Conservation (phyloP, 2,329 filamentous ascomycete genomes). For the Hypoxylon sp. region DNA sequence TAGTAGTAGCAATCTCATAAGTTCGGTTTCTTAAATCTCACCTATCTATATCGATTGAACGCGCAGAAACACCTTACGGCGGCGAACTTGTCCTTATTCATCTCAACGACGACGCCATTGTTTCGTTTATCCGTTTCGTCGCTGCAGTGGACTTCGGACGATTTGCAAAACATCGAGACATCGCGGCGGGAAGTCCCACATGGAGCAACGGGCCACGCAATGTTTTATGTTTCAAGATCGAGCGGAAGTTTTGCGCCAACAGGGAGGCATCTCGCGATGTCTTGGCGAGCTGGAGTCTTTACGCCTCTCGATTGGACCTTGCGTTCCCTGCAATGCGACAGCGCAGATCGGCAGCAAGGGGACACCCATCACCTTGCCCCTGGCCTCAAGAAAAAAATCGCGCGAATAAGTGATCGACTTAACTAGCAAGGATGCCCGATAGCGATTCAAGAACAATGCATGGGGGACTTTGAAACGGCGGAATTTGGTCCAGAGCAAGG, state of each 20-base stretch:
- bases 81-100: no score
- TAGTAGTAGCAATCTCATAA: no score
- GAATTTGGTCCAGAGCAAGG: no score
- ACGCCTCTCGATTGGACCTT: slow-evolving; percentile 12
- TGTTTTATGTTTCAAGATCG: slow-evolving; percentile 21
- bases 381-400: slow-evolving; percentile 4
- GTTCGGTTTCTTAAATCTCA: no score
- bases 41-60: no score
- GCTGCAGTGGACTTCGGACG: no score
- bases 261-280: slow-evolving; percentile 23
- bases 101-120: no score
- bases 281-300: slow-evolving; percentile 25
- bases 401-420: slow-evolving; percentile 19
- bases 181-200: no score
- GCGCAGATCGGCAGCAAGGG: slow-evolving; percentile 31
- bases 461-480: slow-evolving; percentile 26
- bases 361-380: slow-evolving; percentile 1
- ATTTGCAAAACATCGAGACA: slow-evolving; percentile 17
- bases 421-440: slow-evolving; percentile 10
- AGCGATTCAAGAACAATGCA: slow-evolving; percentile 16
- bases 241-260: slow-evolving; percentile 12
- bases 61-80: no score
- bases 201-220: slow-evolving; percentile 1
- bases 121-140: no score
- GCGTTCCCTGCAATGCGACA: slow-evolving; percentile 24